A percentile compares a stretch with the other conserved stretches of the same genome.
These are phyloP conservation scores for Mimosa pudica DNA, from an alignment of 306 rosid species.

Conservation along the genomic window DNA sequence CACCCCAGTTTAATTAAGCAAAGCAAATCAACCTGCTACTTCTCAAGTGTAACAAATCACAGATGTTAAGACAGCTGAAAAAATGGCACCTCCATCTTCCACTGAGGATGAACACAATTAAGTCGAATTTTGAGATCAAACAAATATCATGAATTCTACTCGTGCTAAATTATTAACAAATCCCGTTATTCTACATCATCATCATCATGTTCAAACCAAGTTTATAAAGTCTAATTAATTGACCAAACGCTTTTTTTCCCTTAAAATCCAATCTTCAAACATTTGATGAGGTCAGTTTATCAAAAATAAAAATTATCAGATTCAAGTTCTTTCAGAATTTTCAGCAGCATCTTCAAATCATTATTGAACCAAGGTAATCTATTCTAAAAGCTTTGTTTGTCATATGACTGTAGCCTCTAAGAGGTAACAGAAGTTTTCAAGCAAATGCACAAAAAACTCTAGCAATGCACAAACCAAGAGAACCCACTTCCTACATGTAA, in stretches of 20 bases:
- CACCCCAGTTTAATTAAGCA: too few species aligned
- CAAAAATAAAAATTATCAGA: neutral
- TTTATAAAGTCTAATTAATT: neutral
- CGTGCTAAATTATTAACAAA: neutral
- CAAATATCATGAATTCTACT: neutral
- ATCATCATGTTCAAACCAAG: neutral
- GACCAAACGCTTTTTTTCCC: neutral
- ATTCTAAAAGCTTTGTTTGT: neutral
- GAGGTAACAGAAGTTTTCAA: neutral
- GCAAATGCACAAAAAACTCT: slow-evolving; percentile 36
- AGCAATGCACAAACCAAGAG: slow-evolving; percentile 36
- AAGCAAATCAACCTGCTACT: neutral
- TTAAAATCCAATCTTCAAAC: neutral
- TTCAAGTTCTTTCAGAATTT: neutral
- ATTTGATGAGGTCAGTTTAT: neutral
- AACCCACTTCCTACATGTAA: slow-evolving; percentile 31
- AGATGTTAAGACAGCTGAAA: neutral
- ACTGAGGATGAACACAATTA: too few species aligned
- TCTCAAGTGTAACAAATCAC: neutral
- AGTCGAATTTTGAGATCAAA: neutral
- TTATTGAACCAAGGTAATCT: neutral
- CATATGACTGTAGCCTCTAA: neutral
- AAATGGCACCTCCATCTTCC: neutral
- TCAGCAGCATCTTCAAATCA: neutral
- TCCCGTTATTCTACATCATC: neutral